Evolutionary conservation across 495 filamentous ascomycete species (phyloP), one percentile per base, ranked within the genome.

Genomic region (Parathielavia hyrcaniae): DNA sequence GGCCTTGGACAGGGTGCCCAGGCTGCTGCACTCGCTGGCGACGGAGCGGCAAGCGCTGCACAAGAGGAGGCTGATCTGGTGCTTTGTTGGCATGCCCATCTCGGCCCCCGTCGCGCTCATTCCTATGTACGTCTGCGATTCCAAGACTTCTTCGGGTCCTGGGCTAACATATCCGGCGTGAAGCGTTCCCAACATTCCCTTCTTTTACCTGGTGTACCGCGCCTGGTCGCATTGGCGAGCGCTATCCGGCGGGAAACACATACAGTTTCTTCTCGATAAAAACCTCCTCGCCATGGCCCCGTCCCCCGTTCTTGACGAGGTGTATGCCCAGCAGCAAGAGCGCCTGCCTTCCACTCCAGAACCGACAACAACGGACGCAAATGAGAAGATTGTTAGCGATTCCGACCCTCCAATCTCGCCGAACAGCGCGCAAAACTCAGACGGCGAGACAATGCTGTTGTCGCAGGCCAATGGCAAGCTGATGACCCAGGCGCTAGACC

Each of bases 151-250:
- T 0, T 17, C 0, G 14, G 34, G 23, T 12, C 5, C 22, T 50
- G 2, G 23, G n/a, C 56, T 52, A 19, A 58, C 34, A 20, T 16
- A 3, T 35, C 11, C 12, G 26, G 26, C n/a, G 39, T 48, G 12
- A n/a, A 96, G 91, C 45, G 76, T 97, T 60, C 91, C 91, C 9
- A 97, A 97, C 68, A 77, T 98, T n/a, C 93, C 93, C 23, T 97
- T 97, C 76, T 97, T 97, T 76, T 99, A 97, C 67, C 77, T 97
- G 17, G 80, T 78, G 2, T 99, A 95, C 72, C 79, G 93, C 52
- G 82, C 82, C 35, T 85, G 81, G 77, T 85, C 81, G 35, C 81
- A 85, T 60, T 84, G 79, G 79, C 71, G 78, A 76, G 93, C 93
- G 38, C 73, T 95, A 40, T 81, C 81, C 20, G 93, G 93, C 30